Percentiles rank a stretch among this genome's conserved stretches.
Conservation (phyloP, 2,329 filamentous ascomycete genomes). For the Clarireedia monteithiana region DNA sequence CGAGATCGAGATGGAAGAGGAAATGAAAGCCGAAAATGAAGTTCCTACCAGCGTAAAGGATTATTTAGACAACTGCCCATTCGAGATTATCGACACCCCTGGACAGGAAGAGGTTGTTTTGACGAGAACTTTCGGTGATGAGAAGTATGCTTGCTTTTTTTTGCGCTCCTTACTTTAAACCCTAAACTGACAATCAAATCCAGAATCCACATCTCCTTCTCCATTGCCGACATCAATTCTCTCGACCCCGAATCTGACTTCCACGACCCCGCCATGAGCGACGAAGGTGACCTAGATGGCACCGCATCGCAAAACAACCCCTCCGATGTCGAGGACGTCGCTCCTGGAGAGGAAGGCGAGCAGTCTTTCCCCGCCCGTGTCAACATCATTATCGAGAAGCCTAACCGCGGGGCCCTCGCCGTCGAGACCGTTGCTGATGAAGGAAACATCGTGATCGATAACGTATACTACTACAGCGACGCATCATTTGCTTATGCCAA, state of each 20-base stretch:
- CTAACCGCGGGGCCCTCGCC: constrained; percentile 74
- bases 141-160: constrained; percentile 57
- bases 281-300: constrained; percentile 39
- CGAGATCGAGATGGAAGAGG: constrained; percentile 77
- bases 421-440: constrained; percentile 84
- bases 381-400: constrained; percentile 83
- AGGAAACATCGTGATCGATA: constrained; percentile 79
- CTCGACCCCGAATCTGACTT: constrained; percentile 52
- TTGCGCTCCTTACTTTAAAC: constrained; percentile 23
- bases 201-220: constrained; percentile 75
- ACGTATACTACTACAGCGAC: constrained; percentile 80
- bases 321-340: constrained; percentile 45
- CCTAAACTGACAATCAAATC: not conserved
- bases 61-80: constrained; percentile 79
- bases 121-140: constrained; percentile 74
- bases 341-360: constrained; percentile 42
- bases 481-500: constrained; percentile 68
- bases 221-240: constrained; percentile 72
- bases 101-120: constrained; percentile 86
- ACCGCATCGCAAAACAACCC: constrained; percentile 45
- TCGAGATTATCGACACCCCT: constrained; percentile 71
- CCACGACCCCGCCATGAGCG: constrained; percentile 47
- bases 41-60: constrained; percentile 74
- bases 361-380: constrained; percentile 68
- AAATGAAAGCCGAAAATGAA: constrained; percentile 64